These are phyloP conservation scores for Mercurialis annua DNA, from an alignment of 345 rosid genomes.

Conservation along the genomic window DNA sequence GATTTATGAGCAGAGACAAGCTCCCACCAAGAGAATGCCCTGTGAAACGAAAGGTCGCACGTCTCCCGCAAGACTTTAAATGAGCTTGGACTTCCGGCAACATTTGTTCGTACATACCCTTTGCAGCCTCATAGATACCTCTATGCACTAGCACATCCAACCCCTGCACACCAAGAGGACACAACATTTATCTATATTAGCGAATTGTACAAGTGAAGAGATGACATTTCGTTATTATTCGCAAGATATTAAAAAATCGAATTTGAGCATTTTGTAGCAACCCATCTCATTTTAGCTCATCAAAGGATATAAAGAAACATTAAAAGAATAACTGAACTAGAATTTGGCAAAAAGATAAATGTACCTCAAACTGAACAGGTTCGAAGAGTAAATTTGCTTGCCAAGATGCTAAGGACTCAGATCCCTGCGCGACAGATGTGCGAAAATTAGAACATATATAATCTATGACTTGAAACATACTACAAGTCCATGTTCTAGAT, in stretches of 20 bases:
- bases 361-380: slow-evolving; percentile 86
- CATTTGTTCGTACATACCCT: slow-evolving; percentile 87
- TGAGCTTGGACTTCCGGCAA: slow-evolving; percentile 81
- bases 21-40: slow-evolving; percentile 99
- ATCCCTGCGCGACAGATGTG: slow-evolving; percentile 52
- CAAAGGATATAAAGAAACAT: not conserved
- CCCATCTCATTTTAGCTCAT: not conserved
- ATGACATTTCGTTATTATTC: not conserved
- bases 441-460: not conserved
- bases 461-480: not conserved
- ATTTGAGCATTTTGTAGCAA: not conserved
- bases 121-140: slow-evolving; percentile 98
- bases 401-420: slow-evolving; percentile 93
- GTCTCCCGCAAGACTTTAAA: slow-evolving; percentile 54
- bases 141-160: slow-evolving; percentile 79
- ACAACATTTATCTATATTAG: not conserved
- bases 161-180: slow-evolving; percentile 44
- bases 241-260: not conserved
- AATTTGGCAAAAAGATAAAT: slow-evolving; percentile 1
- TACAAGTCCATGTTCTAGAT: not conserved
- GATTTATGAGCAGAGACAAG: slow-evolving; percentile 77
- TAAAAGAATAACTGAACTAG: not conserved
- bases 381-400: slow-evolving; percentile 92
- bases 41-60: slow-evolving; percentile 75
- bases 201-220: not conserved